Percentiles rank a stretch among this genome's conserved stretches.
phyloP scores from a whole-genome alignment of 768 basidiomycete species.

The Tulasnella sp. region DNA sequence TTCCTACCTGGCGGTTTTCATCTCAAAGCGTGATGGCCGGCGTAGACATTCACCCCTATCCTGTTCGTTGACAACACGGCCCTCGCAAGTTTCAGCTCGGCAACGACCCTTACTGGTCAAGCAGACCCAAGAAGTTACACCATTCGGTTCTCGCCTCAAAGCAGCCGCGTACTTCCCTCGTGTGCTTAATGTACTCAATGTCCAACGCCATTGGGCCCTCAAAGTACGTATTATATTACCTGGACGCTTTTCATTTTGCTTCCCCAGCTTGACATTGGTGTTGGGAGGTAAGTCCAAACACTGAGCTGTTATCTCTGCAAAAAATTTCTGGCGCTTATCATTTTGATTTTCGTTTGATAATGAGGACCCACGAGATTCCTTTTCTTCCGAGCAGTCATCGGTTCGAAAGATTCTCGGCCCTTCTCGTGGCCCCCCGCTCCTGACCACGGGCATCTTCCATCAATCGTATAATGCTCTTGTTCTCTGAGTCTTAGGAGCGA shows the following conservation, averaged over 20 bases:
- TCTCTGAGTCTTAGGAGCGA: conserved; percentile 5
- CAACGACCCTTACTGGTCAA: not conserved
- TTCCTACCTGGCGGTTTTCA: conserved; percentile 16
- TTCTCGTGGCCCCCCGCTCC: not conserved
- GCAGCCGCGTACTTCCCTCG: not conserved
- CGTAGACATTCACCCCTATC: not conserved
- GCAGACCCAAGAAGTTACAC: not conserved
- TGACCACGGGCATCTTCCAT: not conserved
- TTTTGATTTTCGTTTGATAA: not conserved
- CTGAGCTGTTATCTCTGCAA: conserved; percentile 3
- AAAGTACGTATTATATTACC: conserved; percentile 1
- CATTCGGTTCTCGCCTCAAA: conserved; percentile 1
- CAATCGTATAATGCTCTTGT: not conserved
- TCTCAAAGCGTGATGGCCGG: conserved; percentile 1
- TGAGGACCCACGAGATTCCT: not conserved
- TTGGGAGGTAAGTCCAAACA: not conserved
- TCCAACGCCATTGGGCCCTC: not conserved
- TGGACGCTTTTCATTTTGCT: not conserved
- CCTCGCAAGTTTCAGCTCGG: conserved; percentile 9
- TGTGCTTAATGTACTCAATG: not conserved
- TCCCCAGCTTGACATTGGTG: not conserved
- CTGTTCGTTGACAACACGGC: not conserved
- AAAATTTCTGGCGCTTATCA: not conserved
- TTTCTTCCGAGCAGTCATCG: conserved; percentile 4
- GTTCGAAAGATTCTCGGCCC: not conserved